phyloP scores from a whole-genome alignment of 1,284 basidiomycete genomes.

The Apiotrichum veenhuisii region DNA sequence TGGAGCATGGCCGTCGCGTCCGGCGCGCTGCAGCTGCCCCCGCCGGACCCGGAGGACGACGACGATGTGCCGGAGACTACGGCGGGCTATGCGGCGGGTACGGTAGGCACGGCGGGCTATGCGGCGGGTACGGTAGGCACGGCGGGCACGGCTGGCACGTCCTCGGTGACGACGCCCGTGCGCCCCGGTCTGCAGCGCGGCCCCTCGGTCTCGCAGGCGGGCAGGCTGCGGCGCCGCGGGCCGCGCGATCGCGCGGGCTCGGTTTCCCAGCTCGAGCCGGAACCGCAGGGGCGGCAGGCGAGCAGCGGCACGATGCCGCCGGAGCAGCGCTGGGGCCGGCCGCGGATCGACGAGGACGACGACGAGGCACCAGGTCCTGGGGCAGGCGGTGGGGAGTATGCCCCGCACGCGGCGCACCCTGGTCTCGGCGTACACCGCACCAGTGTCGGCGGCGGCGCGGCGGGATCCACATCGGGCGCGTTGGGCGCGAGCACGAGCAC shows the following conservation, averaged over 20 bases:
- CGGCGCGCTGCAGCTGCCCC: background rate
- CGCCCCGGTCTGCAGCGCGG: conserved; percentile 24
- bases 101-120: background rate
- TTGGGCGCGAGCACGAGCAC: conserved; percentile 14
- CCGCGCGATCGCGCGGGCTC: conserved; percentile 18
- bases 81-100: background rate
- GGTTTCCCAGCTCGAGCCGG: conserved; percentile 14
- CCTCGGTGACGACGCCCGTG: background rate
- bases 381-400: background rate
- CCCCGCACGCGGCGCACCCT: too few species aligned
- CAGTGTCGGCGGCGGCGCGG: background rate
- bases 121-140: background rate
- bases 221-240: conserved; percentile 29
- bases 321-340: conserved; percentile 21
- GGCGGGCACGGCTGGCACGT: background rate
- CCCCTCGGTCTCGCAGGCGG: conserved; percentile 27
- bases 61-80: background rate
- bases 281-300: background rate
- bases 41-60: background rate
- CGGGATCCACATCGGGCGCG: background rate
- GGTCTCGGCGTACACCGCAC: too few species aligned
- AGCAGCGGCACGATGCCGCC: background rate
- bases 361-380: conserved; percentile 20
- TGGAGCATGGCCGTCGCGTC: conserved; percentile 26
- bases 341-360: conserved; percentile 32